phyloP scores from a whole-genome alignment of 495 filamentous ascomycete species.

The Xylaria intraflava region DNA sequence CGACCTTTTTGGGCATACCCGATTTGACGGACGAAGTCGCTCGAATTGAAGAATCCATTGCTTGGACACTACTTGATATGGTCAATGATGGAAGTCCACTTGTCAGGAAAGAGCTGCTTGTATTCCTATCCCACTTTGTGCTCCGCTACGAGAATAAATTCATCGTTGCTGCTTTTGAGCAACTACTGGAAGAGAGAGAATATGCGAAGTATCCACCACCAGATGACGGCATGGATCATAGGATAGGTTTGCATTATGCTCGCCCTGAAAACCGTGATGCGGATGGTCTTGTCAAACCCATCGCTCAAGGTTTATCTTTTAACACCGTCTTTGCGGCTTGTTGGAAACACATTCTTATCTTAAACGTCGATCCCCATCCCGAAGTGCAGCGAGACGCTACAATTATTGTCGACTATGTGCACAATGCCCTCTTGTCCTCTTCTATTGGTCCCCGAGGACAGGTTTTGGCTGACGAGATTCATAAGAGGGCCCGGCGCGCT shows the following conservation, averaged over 20 bases:
- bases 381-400: slow-evolving; percentile 81
- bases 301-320: slow-evolving; percentile 56
- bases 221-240: slow-evolving; percentile 49
- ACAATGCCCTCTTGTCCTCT: slow-evolving; percentile 68
- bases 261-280: slow-evolving; percentile 41
- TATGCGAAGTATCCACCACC: slow-evolving; percentile 45
- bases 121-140: slow-evolving; percentile 91
- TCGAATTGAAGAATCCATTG: slow-evolving; percentile 80
- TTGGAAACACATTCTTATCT: slow-evolving; percentile 85
- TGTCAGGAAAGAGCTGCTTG: slow-evolving; percentile 84
- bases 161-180: slow-evolving; percentile 84
- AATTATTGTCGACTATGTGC: slow-evolving; percentile 75
- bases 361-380: slow-evolving; percentile 91
- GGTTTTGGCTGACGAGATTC: slow-evolving; percentile 68
- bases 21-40: slow-evolving; percentile 88
- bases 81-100: slow-evolving; percentile 84
- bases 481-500: slow-evolving; percentile 50
- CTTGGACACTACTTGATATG: slow-evolving; percentile 78
- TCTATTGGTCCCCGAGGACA: slow-evolving; percentile 64
- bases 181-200: slow-evolving; percentile 77
- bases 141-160: slow-evolving; percentile 89
- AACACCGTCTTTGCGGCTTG: slow-evolving; percentile 86
- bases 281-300: slow-evolving; percentile 44
- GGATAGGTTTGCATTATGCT: slow-evolving; percentile 50
- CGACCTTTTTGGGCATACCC: slow-evolving; percentile 86